phyloP scores from a whole-genome alignment of 2,329 filamentous ascomycete genomes.

The Thelonectria rubi region DNA sequence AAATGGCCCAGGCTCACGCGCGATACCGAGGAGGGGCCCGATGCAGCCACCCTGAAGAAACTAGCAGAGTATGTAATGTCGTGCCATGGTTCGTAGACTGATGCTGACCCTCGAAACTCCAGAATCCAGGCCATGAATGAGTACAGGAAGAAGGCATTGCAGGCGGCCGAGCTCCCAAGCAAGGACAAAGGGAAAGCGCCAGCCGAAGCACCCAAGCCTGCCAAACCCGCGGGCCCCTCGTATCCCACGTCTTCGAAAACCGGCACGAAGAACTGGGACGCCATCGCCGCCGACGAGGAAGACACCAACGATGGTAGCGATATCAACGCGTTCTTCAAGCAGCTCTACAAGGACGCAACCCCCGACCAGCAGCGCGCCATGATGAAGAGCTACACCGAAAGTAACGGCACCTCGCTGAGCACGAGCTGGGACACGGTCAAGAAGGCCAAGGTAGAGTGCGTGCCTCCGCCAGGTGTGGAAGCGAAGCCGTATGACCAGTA shows the following conservation, averaged over 20 bases:
- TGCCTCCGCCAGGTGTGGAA: conserved; percentile 80
- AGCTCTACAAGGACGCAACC: conserved; percentile 79
- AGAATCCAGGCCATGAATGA: conserved; percentile 37
- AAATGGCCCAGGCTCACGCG: conserved; percentile 67
- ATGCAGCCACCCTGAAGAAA: conserved; percentile 15
- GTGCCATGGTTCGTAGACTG: no score
- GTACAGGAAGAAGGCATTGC: conserved; percentile 34
- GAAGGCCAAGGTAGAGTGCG: conserved; percentile 73
- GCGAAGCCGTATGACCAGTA: conserved; percentile 67
- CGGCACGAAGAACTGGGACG: conserved; percentile 94
- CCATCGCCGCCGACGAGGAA: conserved; percentile 65
- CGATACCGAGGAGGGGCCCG: conserved; percentile 20
- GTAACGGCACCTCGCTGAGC: conserved; percentile 90
- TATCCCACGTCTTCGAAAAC: conserved; percentile 89
- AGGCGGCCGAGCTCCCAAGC: conserved; percentile 24
- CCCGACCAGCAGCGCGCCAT: conserved; percentile 89
- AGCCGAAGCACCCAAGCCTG: conserved; percentile 2
- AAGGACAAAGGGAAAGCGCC: conserved; percentile 13
- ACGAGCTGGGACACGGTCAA: conserved; percentile 91
- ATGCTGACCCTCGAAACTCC: conserved; percentile 14
- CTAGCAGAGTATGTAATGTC: conserved; percentile 34
- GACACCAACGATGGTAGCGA: conserved; percentile 66
- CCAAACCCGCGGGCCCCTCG: conserved; percentile 53
- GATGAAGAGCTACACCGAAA: conserved; percentile 97
- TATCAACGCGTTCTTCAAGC: conserved; percentile 88